Evolutionary conservation across 1,284 basidiomycete species (phyloP).

Genomic region (Cronartium ribicola): DNA sequence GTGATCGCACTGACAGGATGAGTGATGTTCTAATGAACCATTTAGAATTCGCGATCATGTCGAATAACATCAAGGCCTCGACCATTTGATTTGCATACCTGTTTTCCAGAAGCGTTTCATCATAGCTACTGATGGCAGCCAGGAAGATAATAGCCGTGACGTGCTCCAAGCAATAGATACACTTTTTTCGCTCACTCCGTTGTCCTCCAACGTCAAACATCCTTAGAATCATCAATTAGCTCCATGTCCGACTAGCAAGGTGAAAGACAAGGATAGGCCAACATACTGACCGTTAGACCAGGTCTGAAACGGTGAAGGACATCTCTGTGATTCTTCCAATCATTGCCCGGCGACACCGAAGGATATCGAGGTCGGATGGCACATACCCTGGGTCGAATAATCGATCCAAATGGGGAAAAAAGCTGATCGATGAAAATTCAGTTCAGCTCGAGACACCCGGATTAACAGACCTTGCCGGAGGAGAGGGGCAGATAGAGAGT

Average conservation of each 20-base stretch:
- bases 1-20: conserved; percentile 48
- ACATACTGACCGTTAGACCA: conserved; percentile 64
- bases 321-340: conserved; percentile 97
- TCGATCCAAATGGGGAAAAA: conserved; percentile 43
- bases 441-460: conserved; percentile 45
- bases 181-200: conserved; percentile 82
- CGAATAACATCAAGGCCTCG: conserved; percentile 50
- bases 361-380: conserved; percentile 67
- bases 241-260: neutral
- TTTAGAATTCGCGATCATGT: conserved; percentile 47
- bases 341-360: conserved; percentile 91
- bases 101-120: conserved; percentile 88
- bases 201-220: conserved; percentile 94
- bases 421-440: conserved; percentile 41
- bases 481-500: neutral
- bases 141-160: conserved; percentile 92
- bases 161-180: conserved; percentile 74
- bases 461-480: neutral
- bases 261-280: conserved; percentile 44
- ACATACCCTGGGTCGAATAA: too few species aligned
- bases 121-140: conserved; percentile 87
- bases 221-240: conserved; percentile 1
- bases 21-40: conserved; percentile 48
- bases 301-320: conserved; percentile 79
- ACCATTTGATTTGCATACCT: conserved; percentile 50